Evolutionary conservation across 2,329 filamentous ascomycete species (phyloP).

Genomic region (Aspergillus sp.): DNA sequence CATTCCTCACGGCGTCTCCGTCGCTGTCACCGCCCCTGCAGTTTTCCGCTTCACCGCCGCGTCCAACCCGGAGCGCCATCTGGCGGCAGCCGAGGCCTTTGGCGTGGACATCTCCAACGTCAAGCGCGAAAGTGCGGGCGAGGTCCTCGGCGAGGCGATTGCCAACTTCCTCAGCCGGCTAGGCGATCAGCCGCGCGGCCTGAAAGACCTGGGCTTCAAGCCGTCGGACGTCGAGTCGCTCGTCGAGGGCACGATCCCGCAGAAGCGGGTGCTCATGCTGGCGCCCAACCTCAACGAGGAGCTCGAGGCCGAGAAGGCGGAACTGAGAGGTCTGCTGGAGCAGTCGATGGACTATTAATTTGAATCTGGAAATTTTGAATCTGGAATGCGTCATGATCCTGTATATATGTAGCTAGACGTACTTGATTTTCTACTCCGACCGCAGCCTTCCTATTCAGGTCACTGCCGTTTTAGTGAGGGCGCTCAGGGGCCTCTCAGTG

Average conservation of each 20-base stretch:
- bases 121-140: slow-evolving; percentile 84
- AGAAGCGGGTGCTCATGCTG: slow-evolving; percentile 85
- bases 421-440: too few relatives aligned
- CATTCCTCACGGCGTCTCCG: slow-evolving; percentile 93
- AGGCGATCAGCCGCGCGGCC: slow-evolving; percentile 84
- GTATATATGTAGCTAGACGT: too few relatives aligned
- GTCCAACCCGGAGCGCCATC: slow-evolving; percentile 87
- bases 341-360: slow-evolving; percentile 54
- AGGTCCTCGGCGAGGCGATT: slow-evolving; percentile 81
- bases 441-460: too few relatives aligned
- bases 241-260: slow-evolving; percentile 92
- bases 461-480: too few relatives aligned
- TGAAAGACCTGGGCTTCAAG: slow-evolving; percentile 80
- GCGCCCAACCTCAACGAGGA: slow-evolving; percentile 77
- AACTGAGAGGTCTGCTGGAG: slow-evolving; percentile 69
- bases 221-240: slow-evolving; percentile 73
- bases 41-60: slow-evolving; percentile 92
- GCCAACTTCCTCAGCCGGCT: slow-evolving; percentile 76
- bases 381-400: too few relatives aligned
- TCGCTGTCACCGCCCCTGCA: slow-evolving; percentile 88
- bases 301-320: slow-evolving; percentile 67
- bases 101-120: slow-evolving; percentile 86
- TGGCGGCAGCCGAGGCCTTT: slow-evolving; percentile 85
- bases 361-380: too few relatives aligned
- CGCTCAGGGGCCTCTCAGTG: too few relatives aligned